Conservation (phyloP, 345 rosid species). For the Citrus cavaleriei region DNA sequence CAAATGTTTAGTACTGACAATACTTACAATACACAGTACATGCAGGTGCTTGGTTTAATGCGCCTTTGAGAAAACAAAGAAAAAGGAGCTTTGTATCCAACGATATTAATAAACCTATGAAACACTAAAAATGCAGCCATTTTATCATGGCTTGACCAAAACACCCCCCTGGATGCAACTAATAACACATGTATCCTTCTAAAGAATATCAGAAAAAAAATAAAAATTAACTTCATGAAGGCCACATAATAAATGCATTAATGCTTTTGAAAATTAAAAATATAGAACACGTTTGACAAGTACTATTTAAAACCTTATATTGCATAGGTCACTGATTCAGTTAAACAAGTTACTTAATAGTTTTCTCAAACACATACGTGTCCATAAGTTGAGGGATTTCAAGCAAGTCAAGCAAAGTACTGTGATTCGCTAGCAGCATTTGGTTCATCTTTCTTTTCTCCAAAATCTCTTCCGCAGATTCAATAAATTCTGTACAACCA, state of each 20-base stretch:
- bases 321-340: not conserved
- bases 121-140: not conserved
- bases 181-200: not conserved
- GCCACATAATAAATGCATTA: not conserved
- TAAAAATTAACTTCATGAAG: not conserved
- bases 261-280: not conserved
- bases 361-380: constrained; percentile 56
- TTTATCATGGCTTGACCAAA: not conserved
- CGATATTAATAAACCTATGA: not conserved
- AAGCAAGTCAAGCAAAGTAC: constrained; percentile 94
- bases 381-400: constrained; percentile 99
- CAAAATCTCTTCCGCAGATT: constrained; percentile 82
- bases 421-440: constrained; percentile 77
- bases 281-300: not conserved
- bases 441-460: constrained; percentile 96
- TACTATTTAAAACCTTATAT: not conserved
- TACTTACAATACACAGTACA: not conserved
- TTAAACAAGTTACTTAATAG: constrained; percentile 3
- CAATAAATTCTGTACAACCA: constrained; percentile 85
- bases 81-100: not conserved
- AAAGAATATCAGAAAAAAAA: not conserved
- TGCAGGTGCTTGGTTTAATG: not conserved
- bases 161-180: not conserved
- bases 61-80: not conserved
- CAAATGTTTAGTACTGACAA: not conserved